phyloP scores from a whole-genome alignment of 2,329 filamentous ascomycete genomes.

The Mollisia scopiformis region DNA sequence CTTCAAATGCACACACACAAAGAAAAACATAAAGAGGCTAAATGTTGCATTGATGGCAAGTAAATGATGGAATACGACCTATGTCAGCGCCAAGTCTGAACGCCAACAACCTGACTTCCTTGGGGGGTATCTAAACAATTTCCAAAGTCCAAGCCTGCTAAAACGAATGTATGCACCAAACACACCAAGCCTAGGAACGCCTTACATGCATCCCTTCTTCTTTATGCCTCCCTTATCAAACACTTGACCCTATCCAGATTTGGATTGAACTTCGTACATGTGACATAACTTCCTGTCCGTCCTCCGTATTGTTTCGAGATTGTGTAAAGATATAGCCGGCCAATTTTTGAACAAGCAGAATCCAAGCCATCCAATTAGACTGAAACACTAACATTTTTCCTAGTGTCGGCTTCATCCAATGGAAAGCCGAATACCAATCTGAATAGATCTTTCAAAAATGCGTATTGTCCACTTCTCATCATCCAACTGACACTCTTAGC shows the following conservation, averaged over 20 bases:
- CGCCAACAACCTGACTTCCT: conserved; percentile 1
- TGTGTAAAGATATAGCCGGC: not conserved
- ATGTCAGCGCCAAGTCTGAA: not conserved
- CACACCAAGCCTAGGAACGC: conserved; percentile 15
- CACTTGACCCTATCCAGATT: not conserved
- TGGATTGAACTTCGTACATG: not conserved
- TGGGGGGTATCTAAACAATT: conserved; percentile 26
- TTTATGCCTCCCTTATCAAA: not conserved
- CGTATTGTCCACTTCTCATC: conserved; percentile 71
- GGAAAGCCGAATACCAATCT: conserved; percentile 83
- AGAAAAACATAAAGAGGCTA: not conserved
- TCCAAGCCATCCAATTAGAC: conserved; percentile 47
- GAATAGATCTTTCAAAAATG: conserved; percentile 82
- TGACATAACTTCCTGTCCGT: not conserved
- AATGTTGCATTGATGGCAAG: not conserved
- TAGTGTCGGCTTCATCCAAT: conserved; percentile 73
- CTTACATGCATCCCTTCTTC: conserved; percentile 12
- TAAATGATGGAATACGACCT: conserved; percentile 3
- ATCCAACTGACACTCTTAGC: conserved; percentile 80
- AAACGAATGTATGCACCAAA: conserved; percentile 17
- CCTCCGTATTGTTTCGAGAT: not conserved
- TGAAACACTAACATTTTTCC: conserved; percentile 66
- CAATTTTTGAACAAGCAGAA: not conserved
- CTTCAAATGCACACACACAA: not conserved
- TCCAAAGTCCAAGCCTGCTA: conserved; percentile 16